Conservation (phyloP, 768 basidiomycete species). For the Suillus americanus region DNA sequence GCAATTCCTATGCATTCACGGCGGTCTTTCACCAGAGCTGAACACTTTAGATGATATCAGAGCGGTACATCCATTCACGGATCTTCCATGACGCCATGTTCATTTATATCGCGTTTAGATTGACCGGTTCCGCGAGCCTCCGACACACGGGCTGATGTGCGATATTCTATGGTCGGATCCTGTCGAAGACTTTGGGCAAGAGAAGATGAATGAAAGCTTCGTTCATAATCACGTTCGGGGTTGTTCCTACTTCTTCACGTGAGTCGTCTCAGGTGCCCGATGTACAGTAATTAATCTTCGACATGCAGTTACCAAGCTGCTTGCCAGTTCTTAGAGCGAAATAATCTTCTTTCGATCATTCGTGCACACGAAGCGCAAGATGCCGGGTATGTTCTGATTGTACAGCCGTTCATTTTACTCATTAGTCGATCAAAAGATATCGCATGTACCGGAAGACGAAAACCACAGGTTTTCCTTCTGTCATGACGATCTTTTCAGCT, state of each 20-base stretch:
- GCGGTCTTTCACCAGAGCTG: conserved; percentile 93
- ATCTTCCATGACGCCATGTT: neutral
- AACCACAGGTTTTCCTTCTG: conserved; percentile 96
- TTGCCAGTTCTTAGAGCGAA: conserved; percentile 95
- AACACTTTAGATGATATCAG: conserved; percentile 95
- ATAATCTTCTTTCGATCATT: conserved; percentile 95
- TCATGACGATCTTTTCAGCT: conserved; percentile 99
- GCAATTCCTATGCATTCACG: conserved; percentile 98
- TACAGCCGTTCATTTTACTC: neutral
- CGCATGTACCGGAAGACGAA: conserved; percentile 99
- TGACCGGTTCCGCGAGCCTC: conserved; percentile 98
- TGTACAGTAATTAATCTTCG: conserved; percentile 5
- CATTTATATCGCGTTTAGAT: conserved; percentile 49
- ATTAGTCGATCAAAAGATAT: conserved; percentile 50
- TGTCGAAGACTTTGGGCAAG: conserved; percentile 94
- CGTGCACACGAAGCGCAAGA: conserved; percentile 99
- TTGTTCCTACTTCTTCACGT: conserved; percentile 96
- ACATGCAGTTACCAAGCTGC: conserved; percentile 85
- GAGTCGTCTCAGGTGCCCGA: conserved; percentile 18
- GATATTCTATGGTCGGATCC: conserved; percentile 99
- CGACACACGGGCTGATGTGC: conserved; percentile 96
- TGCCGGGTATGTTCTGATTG: conserved; percentile 67
- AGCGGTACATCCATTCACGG: conserved; percentile 47
- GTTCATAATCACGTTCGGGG: conserved; percentile 96
- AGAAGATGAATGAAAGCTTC: conserved; percentile 89